Conservation (phyloP, 2,329 filamentous ascomycete genomes). For the Aureobasidium sp. region DNA sequence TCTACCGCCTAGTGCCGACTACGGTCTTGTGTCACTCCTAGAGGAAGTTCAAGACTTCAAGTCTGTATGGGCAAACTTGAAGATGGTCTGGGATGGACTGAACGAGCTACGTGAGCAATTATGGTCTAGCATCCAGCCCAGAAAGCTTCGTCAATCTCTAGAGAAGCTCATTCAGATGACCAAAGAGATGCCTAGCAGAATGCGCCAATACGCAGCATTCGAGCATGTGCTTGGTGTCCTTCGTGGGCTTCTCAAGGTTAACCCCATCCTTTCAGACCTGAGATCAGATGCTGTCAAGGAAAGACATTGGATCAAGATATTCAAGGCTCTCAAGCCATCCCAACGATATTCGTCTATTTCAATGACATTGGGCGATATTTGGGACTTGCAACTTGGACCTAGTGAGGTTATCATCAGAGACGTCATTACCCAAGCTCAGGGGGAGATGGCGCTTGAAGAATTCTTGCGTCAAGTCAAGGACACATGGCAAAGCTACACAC, state of each 20-base stretch:
- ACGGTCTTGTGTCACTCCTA: conserved; percentile 72
- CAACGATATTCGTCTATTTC: conserved; percentile 91
- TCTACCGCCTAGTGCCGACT: conserved; percentile 70
- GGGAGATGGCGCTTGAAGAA: conserved; percentile 96
- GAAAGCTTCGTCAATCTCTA: conserved; percentile 82
- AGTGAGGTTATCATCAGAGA: conserved; percentile 84
- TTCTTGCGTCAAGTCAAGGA: conserved; percentile 95
- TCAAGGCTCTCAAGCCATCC: conserved; percentile 86
- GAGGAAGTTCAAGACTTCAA: conserved; percentile 99
- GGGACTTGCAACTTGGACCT: conserved; percentile 86
- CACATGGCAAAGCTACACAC: conserved; percentile 88
- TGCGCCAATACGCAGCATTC: conserved; percentile 99
- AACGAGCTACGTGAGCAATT: conserved; percentile 87
- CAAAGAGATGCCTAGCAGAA: conserved; percentile 97
- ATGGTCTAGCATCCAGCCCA: conserved; percentile 92
- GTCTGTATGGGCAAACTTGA: conserved; percentile 92
- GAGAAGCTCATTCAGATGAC: conserved; percentile 95
- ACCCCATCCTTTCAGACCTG: conserved; percentile 76
- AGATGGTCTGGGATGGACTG: conserved; percentile 92
- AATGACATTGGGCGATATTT: conserved; percentile 96
- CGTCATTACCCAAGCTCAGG: conserved; percentile 91
- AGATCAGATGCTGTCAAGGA: conserved; percentile 96
- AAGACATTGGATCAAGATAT: conserved; percentile 95
- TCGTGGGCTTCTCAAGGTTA: conserved; percentile 82
- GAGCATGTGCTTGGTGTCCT: conserved; percentile 93